Evolutionary conservation across 768 basidiomycete species (phyloP).

Genomic region (Coprinopsis strossmayeri): DNA sequence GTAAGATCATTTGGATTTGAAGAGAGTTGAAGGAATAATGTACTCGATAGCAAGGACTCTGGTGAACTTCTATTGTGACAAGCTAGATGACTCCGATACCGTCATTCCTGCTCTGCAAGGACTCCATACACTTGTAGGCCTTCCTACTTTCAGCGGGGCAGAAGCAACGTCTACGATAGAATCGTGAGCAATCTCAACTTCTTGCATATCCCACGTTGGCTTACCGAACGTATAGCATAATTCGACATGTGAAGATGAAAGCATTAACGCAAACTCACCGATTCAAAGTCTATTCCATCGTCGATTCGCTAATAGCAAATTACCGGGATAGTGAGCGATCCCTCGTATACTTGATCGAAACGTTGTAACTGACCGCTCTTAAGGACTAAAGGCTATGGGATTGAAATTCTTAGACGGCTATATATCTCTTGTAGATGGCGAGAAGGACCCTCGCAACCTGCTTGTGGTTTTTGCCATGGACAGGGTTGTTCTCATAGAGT

Average conservation of each 20-base stretch:
- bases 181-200: conserved; percentile 30
- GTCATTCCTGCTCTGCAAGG: conserved; percentile 79
- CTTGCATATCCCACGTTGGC: background rate
- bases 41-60: conserved; percentile 73
- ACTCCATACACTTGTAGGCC: conserved; percentile 54
- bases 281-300: conserved; percentile 70
- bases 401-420: conserved; percentile 72
- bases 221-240: conserved; percentile 44
- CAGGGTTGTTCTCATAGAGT: conserved; percentile 81
- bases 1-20: conserved; percentile 35
- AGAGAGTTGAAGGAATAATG: background rate
- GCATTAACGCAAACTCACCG: conserved; percentile 77
- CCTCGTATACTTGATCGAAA: background rate
- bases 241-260: conserved; percentile 75
- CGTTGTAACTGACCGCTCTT: background rate
- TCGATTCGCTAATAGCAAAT: conserved; percentile 70
- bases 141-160: conserved; percentile 54
- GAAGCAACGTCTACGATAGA: conserved; percentile 64
- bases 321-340: conserved; percentile 54
- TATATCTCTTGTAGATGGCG: conserved; percentile 78
- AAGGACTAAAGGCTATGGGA: conserved; percentile 69
- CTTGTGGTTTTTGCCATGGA: conserved; percentile 85
- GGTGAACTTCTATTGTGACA: conserved; percentile 75
- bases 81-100: conserved; percentile 81
- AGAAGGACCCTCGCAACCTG: conserved; percentile 96